These are phyloP conservation scores for Amesomyces nigricolor DNA, from an alignment of 2,329 filamentous ascomycete species.

Conservation along the genomic window DNA sequence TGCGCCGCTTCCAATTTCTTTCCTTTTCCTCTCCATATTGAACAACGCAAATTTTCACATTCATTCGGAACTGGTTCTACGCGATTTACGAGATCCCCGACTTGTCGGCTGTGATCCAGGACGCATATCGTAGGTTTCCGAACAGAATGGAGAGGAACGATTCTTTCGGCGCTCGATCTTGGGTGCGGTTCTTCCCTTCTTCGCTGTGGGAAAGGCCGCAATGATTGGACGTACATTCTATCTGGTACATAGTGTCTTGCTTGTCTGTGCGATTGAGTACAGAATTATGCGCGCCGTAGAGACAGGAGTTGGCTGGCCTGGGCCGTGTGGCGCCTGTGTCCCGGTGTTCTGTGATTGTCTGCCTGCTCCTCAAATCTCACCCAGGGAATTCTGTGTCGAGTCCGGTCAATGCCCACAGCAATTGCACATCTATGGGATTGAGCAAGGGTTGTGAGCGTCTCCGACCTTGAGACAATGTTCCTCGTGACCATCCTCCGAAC, in stretches of 20 bases:
- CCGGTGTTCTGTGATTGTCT: too few species aligned
- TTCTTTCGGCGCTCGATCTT: slow-evolving; percentile 44
- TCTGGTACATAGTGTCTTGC: slow-evolving; percentile 9
- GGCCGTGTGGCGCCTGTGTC: too few species aligned
- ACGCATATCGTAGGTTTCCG: slow-evolving; percentile 39
- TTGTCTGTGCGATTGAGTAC: not conserved
- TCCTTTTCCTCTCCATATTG: slow-evolving; percentile 33
- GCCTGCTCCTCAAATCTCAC: too few species aligned
- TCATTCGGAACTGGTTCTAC: slow-evolving; percentile 37
- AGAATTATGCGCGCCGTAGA: too few species aligned
- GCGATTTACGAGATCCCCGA: slow-evolving; percentile 39
- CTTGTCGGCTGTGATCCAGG: slow-evolving; percentile 35
- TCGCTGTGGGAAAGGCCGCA: slow-evolving; percentile 42
- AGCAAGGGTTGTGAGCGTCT: too few species aligned
- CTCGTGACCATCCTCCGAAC: too few species aligned
- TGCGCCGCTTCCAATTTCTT: slow-evolving; percentile 20
- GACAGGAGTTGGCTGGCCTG: too few species aligned
- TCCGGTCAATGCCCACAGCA: too few species aligned
- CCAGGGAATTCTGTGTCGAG: too few species aligned
- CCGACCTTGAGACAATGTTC: too few species aligned
- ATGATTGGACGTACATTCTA: slow-evolving; percentile 46
- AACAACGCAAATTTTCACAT: slow-evolving; percentile 47
- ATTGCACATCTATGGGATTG: too few species aligned
- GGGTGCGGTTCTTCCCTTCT: slow-evolving; percentile 44
- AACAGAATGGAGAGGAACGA: slow-evolving; percentile 42